A percentile compares a stretch with the other conserved stretches of the same genome.
Evolutionary conservation across 208 protist species (phyloP).

Genomic region (Acanthamoeba royreba): DNA sequence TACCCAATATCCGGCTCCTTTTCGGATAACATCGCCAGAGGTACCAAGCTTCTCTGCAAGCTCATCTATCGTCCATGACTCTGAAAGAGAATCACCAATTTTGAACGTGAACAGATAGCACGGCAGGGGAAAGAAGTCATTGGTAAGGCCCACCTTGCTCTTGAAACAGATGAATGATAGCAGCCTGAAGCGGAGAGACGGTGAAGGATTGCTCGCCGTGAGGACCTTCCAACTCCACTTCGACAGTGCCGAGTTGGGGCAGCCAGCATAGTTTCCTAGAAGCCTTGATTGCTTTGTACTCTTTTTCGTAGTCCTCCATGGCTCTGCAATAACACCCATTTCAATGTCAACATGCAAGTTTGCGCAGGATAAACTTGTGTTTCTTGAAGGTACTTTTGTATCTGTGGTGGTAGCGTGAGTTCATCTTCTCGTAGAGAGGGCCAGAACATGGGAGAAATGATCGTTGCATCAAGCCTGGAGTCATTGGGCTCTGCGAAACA

Average conservation of each 20-base stretch:
- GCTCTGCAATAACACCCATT: background rate
- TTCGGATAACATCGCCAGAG: background rate
- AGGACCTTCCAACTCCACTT: background rate
- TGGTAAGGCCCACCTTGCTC: background rate
- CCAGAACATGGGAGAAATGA: conserved; percentile 27
- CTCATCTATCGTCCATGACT: background rate
- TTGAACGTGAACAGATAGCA: background rate
- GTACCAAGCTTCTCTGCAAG: background rate
- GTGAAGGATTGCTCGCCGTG: background rate
- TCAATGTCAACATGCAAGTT: background rate
- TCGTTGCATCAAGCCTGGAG: background rate
- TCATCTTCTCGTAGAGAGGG: conserved; percentile 4
- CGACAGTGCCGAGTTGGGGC: background rate
- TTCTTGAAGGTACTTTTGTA: background rate
- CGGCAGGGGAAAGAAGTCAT: background rate
- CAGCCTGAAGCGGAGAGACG: conserved; percentile 1
- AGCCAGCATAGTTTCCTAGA: background rate
- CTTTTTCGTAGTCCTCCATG: conserved; percentile 11
- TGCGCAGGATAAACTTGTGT: background rate
- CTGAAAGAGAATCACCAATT: background rate
- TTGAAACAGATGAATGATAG: conserved; percentile 35
- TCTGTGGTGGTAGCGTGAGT: background rate
- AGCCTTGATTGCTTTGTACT: background rate
- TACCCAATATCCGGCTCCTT: background rate
- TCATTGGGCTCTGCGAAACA: background rate